A percentile compares a stretch with the other conserved stretches of the same genome.
Conservation (phyloP, 257 asterid genomes). For the Solanum raphanifolium region DNA sequence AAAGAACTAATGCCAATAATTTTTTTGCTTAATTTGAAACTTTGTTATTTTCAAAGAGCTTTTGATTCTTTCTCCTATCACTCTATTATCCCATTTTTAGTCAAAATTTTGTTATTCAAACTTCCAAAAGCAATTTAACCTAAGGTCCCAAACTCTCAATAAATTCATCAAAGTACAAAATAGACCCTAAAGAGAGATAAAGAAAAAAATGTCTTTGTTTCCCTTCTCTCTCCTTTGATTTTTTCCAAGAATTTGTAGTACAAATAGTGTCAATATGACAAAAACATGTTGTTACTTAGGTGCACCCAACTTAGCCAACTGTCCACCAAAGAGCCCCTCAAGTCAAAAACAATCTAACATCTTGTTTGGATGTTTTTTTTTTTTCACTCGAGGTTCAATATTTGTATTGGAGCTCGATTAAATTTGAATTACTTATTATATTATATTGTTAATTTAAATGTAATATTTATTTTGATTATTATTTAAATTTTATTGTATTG, state of each 20-base stretch:
- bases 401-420: rapidly evolving
- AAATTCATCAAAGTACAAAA: background rate
- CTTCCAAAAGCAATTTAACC: background rate
- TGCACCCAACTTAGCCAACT: slow-evolving; percentile 3
- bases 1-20: background rate
- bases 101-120: background rate
- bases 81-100: background rate
- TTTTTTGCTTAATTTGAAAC: background rate
- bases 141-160: background rate
- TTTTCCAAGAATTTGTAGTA: background rate
- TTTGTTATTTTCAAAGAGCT: background rate
- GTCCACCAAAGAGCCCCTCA: background rate
- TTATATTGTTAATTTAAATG: no score
- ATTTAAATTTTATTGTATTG: no score
- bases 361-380: background rate
- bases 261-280: background rate
- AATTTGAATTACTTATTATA: rapidly evolving
- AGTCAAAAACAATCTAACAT: background rate
- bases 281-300: background rate
- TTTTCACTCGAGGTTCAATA: background rate
- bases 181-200: background rate
- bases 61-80: background rate
- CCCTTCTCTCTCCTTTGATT: background rate
- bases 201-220: background rate
- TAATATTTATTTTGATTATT: no score